phyloP scores from a whole-genome alignment of 768 basidiomycete species.

The Boletus fagicola region DNA sequence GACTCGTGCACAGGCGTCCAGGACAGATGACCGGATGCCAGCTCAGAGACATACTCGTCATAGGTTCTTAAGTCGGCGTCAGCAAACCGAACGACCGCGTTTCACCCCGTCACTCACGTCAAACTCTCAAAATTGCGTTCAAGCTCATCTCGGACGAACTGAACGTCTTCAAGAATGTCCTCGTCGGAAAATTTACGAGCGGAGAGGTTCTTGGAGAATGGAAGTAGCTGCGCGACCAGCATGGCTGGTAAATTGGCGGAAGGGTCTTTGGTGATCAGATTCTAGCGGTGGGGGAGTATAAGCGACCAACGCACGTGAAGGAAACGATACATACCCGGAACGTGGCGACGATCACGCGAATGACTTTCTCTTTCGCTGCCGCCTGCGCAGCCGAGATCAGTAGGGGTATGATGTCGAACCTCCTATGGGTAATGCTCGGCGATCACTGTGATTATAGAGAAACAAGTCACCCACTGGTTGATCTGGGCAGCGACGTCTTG shows the following conservation, averaged over 20 bases:
- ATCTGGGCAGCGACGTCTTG: slow-evolving; percentile 79
- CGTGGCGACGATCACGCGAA: slow-evolving; percentile 88
- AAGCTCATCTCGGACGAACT: slow-evolving; percentile 85
- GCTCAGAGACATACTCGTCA: slow-evolving; percentile 92
- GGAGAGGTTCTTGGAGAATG: slow-evolving; percentile 82
- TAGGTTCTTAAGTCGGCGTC: slow-evolving; percentile 62
- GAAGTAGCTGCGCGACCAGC: slow-evolving; percentile 83
- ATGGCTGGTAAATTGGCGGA: slow-evolving; percentile 87
- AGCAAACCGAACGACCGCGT: not conserved
- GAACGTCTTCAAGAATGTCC: slow-evolving; percentile 89
- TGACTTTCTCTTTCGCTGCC: slow-evolving; percentile 96
- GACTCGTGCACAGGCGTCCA: slow-evolving; percentile 98
- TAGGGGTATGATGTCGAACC: slow-evolving; percentile 84
- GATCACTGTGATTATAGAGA: not conserved
- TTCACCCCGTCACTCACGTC: slow-evolving; percentile 55
- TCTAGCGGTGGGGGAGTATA: slow-evolving; percentile 43
- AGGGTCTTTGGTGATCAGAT: slow-evolving; percentile 87
- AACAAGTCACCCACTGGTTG: slow-evolving; percentile 61
- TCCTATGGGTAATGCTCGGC: slow-evolving; percentile 45
- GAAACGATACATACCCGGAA: slow-evolving; percentile 58
- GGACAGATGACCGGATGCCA: slow-evolving; percentile 84
- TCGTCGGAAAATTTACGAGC: slow-evolving; percentile 92
- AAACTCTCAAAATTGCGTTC: slow-evolving; percentile 81
- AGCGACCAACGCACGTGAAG: slow-evolving; percentile 1
- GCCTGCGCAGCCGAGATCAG: slow-evolving; percentile 80